Percentiles rank a stretch among this genome's conserved stretches.
phyloP scores from a whole-genome alignment of 2,329 filamentous ascomycete species.

The Aspergillus chevalieri region DNA sequence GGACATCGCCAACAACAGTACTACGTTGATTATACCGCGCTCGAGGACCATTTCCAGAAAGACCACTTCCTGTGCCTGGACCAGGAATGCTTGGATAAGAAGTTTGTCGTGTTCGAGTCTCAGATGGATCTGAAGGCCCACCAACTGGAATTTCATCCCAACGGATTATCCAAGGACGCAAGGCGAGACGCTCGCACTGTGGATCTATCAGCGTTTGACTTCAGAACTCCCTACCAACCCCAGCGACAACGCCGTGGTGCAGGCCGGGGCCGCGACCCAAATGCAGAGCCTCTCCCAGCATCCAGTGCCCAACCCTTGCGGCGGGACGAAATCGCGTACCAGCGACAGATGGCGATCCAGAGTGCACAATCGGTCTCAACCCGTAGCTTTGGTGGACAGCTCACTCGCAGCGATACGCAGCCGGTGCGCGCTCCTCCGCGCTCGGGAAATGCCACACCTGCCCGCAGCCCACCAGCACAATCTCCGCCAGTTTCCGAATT shows the following conservation, averaged over 20 bases:
- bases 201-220: conserved; percentile 80
- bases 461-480: conserved; percentile 19
- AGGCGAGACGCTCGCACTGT: conserved; percentile 77
- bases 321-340: conserved; percentile 83
- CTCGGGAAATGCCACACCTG: conserved; percentile 22
- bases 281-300: conserved; percentile 69
- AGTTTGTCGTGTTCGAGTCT: conserved; percentile 93
- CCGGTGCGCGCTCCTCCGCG: conserved; percentile 44
- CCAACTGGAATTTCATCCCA: conserved; percentile 75
- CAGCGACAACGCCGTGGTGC: conserved; percentile 54
- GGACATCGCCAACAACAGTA: conserved; percentile 71
- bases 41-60: conserved; percentile 79
- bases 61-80: conserved; percentile 85
- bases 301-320: conserved; percentile 74
- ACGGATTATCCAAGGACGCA: conserved; percentile 72
- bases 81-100: conserved; percentile 86
- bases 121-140: conserved; percentile 94
- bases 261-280: conserved; percentile 75
- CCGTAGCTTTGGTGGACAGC: conserved; percentile 76
- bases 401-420: conserved; percentile 52
- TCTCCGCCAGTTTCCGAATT: conserved; percentile 37
- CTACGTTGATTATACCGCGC: conserved; percentile 77
- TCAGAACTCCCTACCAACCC: conserved; percentile 63
- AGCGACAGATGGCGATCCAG: conserved; percentile 86
- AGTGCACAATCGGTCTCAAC: conserved; percentile 73